Evolutionary conservation across 1,284 basidiomycete genomes (phyloP).

Genomic region (Ustilago curta): DNA sequence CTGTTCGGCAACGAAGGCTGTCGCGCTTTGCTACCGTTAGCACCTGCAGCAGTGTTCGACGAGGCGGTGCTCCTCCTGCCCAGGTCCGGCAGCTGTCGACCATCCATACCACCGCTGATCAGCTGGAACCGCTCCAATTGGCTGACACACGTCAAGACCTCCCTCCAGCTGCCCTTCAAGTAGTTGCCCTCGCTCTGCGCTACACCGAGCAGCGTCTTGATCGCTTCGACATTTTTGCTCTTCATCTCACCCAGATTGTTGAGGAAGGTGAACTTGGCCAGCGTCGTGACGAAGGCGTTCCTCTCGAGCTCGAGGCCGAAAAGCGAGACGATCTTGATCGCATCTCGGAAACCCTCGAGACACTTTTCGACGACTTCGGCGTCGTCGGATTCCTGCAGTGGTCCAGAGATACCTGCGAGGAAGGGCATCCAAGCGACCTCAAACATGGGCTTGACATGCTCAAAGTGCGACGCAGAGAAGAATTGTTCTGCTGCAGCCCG

Average conservation of each 20-base stretch:
- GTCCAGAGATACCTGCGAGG: conserved; percentile 66
- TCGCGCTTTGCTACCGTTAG: conserved; percentile 16
- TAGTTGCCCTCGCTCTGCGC: conserved; percentile 69
- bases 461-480: conserved; percentile 68
- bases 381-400: conserved; percentile 67
- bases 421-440: conserved; percentile 70
- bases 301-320: conserved; percentile 68
- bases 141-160: conserved; percentile 68
- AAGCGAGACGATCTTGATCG: conserved; percentile 68
- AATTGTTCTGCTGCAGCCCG: conserved; percentile 67
- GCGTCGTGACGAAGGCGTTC: conserved; percentile 68
- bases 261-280: conserved; percentile 69
- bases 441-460: conserved; percentile 69
- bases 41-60: conserved; percentile 15
- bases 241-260: conserved; percentile 70
- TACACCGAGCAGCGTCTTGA: conserved; percentile 68
- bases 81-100: conserved; percentile 80
- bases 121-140: conserved; percentile 69
- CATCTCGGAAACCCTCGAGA: conserved; percentile 66
- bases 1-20: conserved; percentile 76
- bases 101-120: conserved; percentile 69
- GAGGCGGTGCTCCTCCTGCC: conserved; percentile 73
- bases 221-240: conserved; percentile 69
- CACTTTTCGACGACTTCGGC: conserved; percentile 62
- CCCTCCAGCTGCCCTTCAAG: conserved; percentile 68